Conservation (phyloP, 2,329 filamentous ascomycete species). For the Ophiostoma fasciatum region DNA sequence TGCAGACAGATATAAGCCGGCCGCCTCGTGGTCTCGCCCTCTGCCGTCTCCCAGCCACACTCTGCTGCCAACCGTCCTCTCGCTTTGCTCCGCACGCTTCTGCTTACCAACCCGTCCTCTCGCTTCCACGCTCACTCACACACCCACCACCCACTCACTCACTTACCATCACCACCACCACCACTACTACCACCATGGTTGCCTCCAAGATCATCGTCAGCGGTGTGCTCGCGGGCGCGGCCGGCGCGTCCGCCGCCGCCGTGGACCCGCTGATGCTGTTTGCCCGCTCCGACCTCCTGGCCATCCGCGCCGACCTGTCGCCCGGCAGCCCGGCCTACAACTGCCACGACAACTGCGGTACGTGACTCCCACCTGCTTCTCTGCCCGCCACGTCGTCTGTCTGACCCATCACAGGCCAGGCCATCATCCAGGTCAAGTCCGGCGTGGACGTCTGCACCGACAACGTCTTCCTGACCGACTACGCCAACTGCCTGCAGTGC, state of each 20-base stretch:
- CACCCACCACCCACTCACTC: too few relatives aligned
- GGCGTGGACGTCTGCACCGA: slow-evolving; percentile 21
- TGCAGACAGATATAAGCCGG: slow-evolving; percentile 7
- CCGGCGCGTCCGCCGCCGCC: slow-evolving; percentile 4
- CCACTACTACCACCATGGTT: slow-evolving; percentile 9
- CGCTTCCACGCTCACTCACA: slow-evolving; percentile 1
- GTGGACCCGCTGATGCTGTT: background rate
- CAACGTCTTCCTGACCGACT: slow-evolving; percentile 23
- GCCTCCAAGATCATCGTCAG: slow-evolving; percentile 6
- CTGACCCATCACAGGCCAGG: slow-evolving; percentile 14
- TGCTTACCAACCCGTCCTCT: background rate
- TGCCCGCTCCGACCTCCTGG: slow-evolving; percentile 5
- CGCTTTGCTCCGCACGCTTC: background rate
- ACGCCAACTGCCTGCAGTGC: slow-evolving; percentile 26
- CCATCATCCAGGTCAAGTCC: slow-evolving; percentile 19
- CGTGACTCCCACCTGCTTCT: too few relatives aligned
- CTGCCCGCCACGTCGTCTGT: too few relatives aligned
- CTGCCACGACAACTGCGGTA: slow-evolving; percentile 30
- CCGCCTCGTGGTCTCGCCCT: background rate
- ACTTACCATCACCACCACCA: background rate
- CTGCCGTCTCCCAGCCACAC: background rate
- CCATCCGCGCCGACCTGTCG: slow-evolving; percentile 18
- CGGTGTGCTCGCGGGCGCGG: slow-evolving; percentile 4
- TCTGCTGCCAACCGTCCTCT: background rate
- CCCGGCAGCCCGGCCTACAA: slow-evolving; percentile 25